Evolutionary conservation across 139 green algal species (phyloP).

Genomic region (Yamagishiella unicocca): DNA sequence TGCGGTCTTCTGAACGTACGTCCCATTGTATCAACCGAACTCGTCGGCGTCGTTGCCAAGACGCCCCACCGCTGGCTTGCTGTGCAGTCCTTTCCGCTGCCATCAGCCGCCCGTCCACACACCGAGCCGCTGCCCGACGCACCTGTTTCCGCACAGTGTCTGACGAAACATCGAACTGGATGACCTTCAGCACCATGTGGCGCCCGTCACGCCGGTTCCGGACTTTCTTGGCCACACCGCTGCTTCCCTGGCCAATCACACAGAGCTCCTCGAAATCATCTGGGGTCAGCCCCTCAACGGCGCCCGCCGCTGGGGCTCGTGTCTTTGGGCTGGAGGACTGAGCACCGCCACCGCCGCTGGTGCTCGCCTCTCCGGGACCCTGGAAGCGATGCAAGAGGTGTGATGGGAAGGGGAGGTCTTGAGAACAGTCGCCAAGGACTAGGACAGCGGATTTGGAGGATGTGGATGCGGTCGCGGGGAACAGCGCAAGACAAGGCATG

Average conservation of each 20-base stretch:
- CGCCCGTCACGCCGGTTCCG: slow-evolving; percentile 47
- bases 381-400: background rate
- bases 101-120: too few species aligned
- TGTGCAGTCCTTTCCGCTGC: too few species aligned
- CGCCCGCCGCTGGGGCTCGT: background rate
- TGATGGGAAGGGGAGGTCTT: too few species aligned
- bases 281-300: slow-evolving; percentile 46
- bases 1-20: too few species aligned
- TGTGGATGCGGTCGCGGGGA: too few species aligned
- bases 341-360: slow-evolving; percentile 33
- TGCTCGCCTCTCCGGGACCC: slow-evolving; percentile 47
- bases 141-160: slow-evolving; percentile 73
- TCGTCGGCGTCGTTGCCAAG: too few species aligned
- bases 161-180: slow-evolving; percentile 73
- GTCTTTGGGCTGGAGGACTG: background rate
- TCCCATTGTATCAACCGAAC: too few species aligned
- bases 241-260: slow-evolving; percentile 74
- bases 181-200: slow-evolving; percentile 77
- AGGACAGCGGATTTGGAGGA: too few species aligned
- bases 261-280: slow-evolving; percentile 70
- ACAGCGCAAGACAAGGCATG: too few species aligned
- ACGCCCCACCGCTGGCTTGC: too few species aligned
- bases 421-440: too few species aligned
- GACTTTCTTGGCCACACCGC: slow-evolving; percentile 77
- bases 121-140: too few species aligned